Base-by-base conservation (phyloP, 2,329 filamentous ascomycete species). In the Colletotrichum lentis region DNA sequence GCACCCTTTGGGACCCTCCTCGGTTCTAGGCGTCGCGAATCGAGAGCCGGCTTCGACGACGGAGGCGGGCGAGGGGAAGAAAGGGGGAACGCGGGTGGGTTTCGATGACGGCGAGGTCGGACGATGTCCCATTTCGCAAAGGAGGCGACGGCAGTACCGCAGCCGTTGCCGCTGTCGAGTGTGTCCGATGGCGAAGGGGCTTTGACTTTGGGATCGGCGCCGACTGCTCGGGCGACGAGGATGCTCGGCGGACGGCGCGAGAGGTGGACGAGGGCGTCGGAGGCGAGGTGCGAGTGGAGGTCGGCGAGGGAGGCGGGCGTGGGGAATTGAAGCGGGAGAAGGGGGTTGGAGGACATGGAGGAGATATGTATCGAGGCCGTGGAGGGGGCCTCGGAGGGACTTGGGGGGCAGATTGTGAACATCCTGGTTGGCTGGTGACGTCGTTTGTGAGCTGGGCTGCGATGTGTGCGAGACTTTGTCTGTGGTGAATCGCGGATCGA, bases 241-340 rank as follows among this genome's bases (percentile, higher is more conserved):
- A 80, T 71, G 10, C 76, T 76, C 60, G 75, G 74, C 46, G 69
- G 68, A 7, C 60, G 58, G 27, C 75, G 72, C 5, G 66, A 62
- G 10, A 78, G 68, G 64, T 78, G 75, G 63, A 72, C 69, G 55
- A 74, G 60, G 24, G 76, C 76, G 62, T 81, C 73, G 37, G 67
- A 71, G 27, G 67, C 69, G 37, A 82, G 70, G 72, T 74, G 80
- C 5, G 56, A 64, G 44, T 70, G 72, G 22, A 80, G 74, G 7
- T 73, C 75, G 10, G 57, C 63, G 37, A 76, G 72, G 53, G 75
- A 75, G 18, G 75, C 72, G 7, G 70, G 58, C 7, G 73, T 77
- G 16, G 80, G 79, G 61, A 81, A 81, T 68, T 82, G 78, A 1
- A 77, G 77, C 62, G 80, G 78, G 52, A 80, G 77, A 27, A 82